Conservation (phyloP, 108 stramenopile genomes). For the Poteriospumella lacustris region DNA sequence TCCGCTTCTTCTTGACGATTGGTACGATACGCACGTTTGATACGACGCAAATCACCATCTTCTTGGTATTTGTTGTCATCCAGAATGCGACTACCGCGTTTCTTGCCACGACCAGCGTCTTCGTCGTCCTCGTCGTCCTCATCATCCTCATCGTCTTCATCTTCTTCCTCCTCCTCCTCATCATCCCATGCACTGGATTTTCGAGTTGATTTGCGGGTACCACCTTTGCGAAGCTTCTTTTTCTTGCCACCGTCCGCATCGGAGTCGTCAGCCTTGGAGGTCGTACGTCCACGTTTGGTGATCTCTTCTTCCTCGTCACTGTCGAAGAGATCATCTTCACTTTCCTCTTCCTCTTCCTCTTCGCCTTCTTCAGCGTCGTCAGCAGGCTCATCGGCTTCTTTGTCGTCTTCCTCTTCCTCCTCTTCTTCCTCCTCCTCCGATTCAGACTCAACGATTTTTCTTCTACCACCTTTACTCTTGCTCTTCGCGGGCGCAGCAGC, state of each 20-base stretch:
- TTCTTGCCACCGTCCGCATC: too few relatives aligned
- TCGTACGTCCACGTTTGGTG: too few relatives aligned
- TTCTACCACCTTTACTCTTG: background rate
- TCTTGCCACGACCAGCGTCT: background rate
- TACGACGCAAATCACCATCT: background rate
- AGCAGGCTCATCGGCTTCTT: background rate
- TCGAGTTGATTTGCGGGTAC: too few relatives aligned
- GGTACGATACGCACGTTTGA: too few relatives aligned
- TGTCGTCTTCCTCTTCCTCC: background rate
- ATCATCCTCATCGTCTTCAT: background rate
- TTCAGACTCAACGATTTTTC: background rate
- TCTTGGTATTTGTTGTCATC: background rate
- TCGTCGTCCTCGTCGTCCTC: background rate
- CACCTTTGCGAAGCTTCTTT: too few relatives aligned
- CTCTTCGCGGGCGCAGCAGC: background rate
- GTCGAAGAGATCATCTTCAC: background rate
- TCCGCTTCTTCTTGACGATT: too few relatives aligned
- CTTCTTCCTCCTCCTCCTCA: slow-evolving; percentile 1
- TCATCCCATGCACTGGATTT: too few relatives aligned
- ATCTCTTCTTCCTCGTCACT: slow-evolving; percentile 19
- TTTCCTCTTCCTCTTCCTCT: background rate
- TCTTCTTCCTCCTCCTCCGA: slow-evolving; percentile 2
- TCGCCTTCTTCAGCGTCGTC: background rate
- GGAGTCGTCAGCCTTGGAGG: too few relatives aligned
- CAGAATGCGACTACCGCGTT: background rate